These are phyloP conservation scores for Neofusicoccum umdonicola DNA, from an alignment of 2,329 filamentous ascomycete genomes.

Conservation along the genomic window DNA sequence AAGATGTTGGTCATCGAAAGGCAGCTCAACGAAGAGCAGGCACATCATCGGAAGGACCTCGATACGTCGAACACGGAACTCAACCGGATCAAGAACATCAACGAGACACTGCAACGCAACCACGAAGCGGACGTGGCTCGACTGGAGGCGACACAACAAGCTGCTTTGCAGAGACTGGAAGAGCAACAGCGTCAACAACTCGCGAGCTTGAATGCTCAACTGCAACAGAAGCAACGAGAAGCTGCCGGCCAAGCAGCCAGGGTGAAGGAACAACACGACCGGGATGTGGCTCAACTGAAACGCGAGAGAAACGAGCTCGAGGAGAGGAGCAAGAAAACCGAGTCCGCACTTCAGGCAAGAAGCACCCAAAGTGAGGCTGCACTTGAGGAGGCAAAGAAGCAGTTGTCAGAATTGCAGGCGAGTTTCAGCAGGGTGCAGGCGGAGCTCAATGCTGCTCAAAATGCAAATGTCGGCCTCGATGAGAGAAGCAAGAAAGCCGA, in stretches of 20 bases:
- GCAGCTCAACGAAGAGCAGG: conserved; percentile 68
- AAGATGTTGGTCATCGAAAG: conserved; percentile 55
- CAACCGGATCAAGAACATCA: conserved; percentile 60
- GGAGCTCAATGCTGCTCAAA: conserved; percentile 20
- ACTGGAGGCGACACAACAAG: conserved; percentile 37
- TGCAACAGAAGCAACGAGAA: conserved; percentile 34
- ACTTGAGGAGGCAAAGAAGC: conserved; percentile 17
- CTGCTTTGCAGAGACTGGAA: conserved; percentile 41
- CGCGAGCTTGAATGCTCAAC: conserved; percentile 34
- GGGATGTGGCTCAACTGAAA: conserved; percentile 29
- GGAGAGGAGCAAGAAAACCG: conserved; percentile 21
- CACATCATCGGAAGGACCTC: conserved; percentile 66
- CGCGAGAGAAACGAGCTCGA: conserved; percentile 29
- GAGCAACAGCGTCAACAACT: conserved; percentile 48
- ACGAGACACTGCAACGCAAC: conserved; percentile 67
- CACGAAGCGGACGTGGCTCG: conserved; percentile 66
- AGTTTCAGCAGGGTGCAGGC: conserved; percentile 35
- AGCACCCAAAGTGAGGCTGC: conserved; percentile 18
- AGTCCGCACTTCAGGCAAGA: conserved; percentile 27
- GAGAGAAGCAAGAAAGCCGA: conserved; percentile 15
- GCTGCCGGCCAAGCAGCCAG: conserved; percentile 26
- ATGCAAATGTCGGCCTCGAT: conserved; percentile 13
- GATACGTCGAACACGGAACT: conserved; percentile 45
- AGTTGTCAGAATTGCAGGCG: conserved; percentile 44
- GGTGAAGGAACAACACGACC: conserved; percentile 35